Base-by-base conservation (phyloP, 2,329 filamentous ascomycete genomes). In the Fusarium sp. region DNA sequence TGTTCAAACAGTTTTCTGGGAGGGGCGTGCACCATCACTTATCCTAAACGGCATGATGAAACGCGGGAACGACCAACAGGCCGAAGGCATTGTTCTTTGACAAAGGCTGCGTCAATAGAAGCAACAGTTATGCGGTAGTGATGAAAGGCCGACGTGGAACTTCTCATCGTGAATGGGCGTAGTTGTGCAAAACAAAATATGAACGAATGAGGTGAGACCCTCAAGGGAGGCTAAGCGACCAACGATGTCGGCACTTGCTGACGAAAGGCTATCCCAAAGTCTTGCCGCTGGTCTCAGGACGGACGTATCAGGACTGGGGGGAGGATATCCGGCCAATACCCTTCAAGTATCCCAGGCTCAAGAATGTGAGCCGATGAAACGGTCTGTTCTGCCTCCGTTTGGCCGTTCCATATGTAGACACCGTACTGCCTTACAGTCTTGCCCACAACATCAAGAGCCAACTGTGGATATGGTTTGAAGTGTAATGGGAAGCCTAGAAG, bases 211-310 rank as follows among this genome's bases (percentile, higher is more conserved):
- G 34, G 36, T 19, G 24, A 39, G 46, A 38, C 39, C 28, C 33
- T 36, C 33, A 45, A 21, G 28, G 40, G 22, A 26, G 49, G 42
- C 9, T 22, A 36, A 42, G 54, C 53, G 34, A 34, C 53, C 51
- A 67, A 64, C 57, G 28, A 31, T 19, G 26, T 57, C 57, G 57
- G 57, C 50, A 60, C 53, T 67, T 68, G 31, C 40, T 60, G 46
- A 62, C 43, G 54, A 67, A 44, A 60, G 53, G 49, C 58, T 63
- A 64, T 70, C 31, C 11, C 34, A 39, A 55, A 45, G 43, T 40
- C 45, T 31, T 57, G 19, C 14, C 22, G 34, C 11, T 26, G 36
- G 40, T n/a, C 24, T 22, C 19, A 22, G 21, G 31, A 24, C 9
- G 19, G 36, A 26, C 33, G 38, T 49, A 38, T 45, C 36, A 36